These are phyloP conservation scores for Purshia tridentata DNA, from an alignment of 306 rosid species.

Conservation along the genomic window DNA sequence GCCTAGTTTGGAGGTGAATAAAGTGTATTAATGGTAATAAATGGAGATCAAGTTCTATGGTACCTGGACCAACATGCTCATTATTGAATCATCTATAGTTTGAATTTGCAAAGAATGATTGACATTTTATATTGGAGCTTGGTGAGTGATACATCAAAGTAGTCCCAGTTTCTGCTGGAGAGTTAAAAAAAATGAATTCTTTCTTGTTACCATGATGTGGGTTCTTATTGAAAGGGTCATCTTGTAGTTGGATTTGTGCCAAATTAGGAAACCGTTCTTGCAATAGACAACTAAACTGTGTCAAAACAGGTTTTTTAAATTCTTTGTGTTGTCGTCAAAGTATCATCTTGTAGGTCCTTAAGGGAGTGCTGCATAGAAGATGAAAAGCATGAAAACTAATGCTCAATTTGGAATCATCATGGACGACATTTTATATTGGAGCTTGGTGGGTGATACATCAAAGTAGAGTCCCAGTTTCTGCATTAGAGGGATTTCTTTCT, in stretches of 20 bases:
- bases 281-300: neutral
- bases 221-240: neutral
- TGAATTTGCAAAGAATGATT: neutral
- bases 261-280: slow-evolving; percentile 3
- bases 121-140: neutral
- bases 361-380: neutral
- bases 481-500: neutral
- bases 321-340: slow-evolving; percentile 4
- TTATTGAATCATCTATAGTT: neutral
- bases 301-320: neutral
- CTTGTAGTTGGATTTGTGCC: slow-evolving; percentile 1
- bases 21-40: neutral
- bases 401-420: neutral
- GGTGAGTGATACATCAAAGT: too few species aligned
- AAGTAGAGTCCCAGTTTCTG: neutral
- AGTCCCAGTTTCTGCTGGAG: neutral
- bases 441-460: neutral
- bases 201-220: neutral
- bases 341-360: neutral
- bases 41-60: neutral
- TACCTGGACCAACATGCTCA: neutral
- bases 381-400: slow-evolving; percentile 9
- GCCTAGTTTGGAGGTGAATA: slow-evolving; percentile 2
- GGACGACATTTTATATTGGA: neutral
- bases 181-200: neutral